Conservation (phyloP, 805 yeast species). For the Saccharomycopsis sp. region DNA sequence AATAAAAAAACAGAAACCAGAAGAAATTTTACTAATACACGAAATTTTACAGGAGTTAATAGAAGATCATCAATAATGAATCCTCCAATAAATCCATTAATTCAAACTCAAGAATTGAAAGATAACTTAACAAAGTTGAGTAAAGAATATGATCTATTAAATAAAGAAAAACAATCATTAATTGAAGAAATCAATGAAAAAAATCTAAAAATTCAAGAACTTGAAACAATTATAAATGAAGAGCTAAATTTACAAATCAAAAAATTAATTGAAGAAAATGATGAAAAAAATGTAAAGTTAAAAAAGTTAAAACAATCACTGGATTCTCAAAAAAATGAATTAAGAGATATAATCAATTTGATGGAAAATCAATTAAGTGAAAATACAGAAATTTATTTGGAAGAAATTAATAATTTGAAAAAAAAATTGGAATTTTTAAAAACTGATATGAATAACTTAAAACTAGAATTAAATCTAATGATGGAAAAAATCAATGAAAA, state of each 20-base stretch:
- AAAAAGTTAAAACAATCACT: slow-evolving; percentile 36
- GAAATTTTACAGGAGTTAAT: background rate
- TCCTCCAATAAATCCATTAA: slow-evolving; percentile 1
- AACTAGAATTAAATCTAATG: background rate
- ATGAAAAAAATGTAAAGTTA: slow-evolving; percentile 38
- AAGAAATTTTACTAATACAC: slow-evolving; percentile 1
- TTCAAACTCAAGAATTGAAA: no score
- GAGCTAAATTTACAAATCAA: slow-evolving; percentile 35
- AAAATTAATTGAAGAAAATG: slow-evolving; percentile 35
- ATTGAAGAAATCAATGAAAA: slow-evolving; percentile 6
- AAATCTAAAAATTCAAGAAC: no score
- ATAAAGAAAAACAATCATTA: slow-evolving; percentile 8
- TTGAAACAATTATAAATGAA: no score
- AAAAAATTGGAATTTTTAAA: no score
- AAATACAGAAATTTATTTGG: slow-evolving; percentile 37
- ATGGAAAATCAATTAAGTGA: slow-evolving; percentile 46
- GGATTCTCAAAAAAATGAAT: slow-evolving; percentile 46
- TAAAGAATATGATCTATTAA: slow-evolving; percentile 4
- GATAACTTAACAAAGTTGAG: no score
- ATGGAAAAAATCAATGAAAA: slow-evolving; percentile 25
- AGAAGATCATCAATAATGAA: background rate
- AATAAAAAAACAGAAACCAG: background rate
- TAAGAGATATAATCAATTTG: slow-evolving; percentile 46
- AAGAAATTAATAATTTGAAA: slow-evolving; percentile 26
- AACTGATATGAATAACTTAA: background rate